Evolutionary conservation across 116 monocot species (phyloP).

Genomic region (Thalassia testudinum): DNA sequence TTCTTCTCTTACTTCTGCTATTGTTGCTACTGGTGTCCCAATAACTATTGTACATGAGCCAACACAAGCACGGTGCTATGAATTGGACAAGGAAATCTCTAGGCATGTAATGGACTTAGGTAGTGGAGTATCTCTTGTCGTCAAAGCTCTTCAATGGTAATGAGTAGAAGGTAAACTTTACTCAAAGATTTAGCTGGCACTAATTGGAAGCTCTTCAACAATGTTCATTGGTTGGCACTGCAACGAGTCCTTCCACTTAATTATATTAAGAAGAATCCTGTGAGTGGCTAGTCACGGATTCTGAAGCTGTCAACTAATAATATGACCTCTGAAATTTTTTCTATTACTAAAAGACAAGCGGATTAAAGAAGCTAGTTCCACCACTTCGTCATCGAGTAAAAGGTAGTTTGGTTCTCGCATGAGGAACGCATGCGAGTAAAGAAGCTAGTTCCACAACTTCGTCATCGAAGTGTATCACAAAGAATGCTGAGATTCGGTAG

Average conservation of each 20-base stretch:
- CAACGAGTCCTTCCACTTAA: constrained; percentile 69
- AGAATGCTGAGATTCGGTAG: no score
- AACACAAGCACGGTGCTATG: constrained; percentile 66
- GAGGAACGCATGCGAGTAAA: no score
- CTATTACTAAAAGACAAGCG: constrained; percentile 53
- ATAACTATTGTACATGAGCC: constrained; percentile 89
- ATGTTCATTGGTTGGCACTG: constrained; percentile 53
- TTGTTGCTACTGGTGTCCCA: constrained; percentile 63
- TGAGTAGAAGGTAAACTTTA: no score
- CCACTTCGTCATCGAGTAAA: no score
- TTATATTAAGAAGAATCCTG: constrained; percentile 67
- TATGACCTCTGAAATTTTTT: constrained; percentile 56
- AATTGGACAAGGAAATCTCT: constrained; percentile 76
- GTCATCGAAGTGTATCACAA: no score
- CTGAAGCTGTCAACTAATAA: constrained; percentile 56
- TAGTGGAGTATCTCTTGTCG: constrained; percentile 41
- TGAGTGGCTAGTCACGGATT: constrained; percentile 70
- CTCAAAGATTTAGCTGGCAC: no score
- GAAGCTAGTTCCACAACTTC: no score
- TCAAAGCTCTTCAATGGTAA: constrained; percentile 56
- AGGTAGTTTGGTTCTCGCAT: no score
- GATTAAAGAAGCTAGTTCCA: no score
- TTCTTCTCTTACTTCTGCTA: constrained; percentile 68
- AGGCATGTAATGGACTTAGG: constrained; percentile 48
- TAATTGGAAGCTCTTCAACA: constrained; percentile 56